Evolutionary conservation across 192 early-diverging fungal species (phyloP).

Genomic region (Obelidium mucronatum): DNA sequence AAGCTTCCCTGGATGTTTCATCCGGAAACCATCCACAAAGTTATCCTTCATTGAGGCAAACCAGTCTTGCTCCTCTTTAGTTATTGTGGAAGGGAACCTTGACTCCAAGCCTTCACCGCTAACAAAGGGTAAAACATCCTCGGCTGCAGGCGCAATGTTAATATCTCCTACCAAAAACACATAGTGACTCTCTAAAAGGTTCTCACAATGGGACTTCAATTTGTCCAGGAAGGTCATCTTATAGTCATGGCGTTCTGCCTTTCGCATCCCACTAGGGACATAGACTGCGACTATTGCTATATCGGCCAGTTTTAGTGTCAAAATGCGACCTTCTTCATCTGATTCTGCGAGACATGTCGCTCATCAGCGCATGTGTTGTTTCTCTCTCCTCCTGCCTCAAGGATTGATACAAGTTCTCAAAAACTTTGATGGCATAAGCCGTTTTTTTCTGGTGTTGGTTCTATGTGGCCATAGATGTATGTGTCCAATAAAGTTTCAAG

Average conservation of each 20-base stretch:
- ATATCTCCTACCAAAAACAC: constrained; percentile 15
- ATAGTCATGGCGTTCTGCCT: constrained; percentile 9
- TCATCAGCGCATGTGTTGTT: neutral
- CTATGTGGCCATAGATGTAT: neutral
- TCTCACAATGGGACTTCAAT: neutral
- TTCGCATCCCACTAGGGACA: constrained; percentile 9
- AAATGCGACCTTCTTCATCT: neutral
- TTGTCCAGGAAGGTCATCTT: constrained; percentile 17
- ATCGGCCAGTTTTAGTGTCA: neutral
- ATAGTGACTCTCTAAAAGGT: neutral
- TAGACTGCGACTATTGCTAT: constrained; percentile 1
- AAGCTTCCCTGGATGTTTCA: neutral
- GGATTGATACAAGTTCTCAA: neutral
- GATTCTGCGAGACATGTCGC: neutral
- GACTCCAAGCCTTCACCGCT: neutral
- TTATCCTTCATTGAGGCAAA: neutral
- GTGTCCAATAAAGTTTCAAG: neutral
- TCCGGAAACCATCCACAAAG: constrained; percentile 7
- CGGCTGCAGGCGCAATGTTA: constrained; percentile 8
- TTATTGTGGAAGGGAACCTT: neutral
- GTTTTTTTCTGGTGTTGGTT: neutral
- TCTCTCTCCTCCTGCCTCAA: neutral
- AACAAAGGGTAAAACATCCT: neutral
- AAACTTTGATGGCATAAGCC: neutral
- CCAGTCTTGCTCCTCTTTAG: neutral